Conservation (phyloP, 2,329 filamentous ascomycete genomes). For the Myriosclerotinia duriaeana region DNA sequence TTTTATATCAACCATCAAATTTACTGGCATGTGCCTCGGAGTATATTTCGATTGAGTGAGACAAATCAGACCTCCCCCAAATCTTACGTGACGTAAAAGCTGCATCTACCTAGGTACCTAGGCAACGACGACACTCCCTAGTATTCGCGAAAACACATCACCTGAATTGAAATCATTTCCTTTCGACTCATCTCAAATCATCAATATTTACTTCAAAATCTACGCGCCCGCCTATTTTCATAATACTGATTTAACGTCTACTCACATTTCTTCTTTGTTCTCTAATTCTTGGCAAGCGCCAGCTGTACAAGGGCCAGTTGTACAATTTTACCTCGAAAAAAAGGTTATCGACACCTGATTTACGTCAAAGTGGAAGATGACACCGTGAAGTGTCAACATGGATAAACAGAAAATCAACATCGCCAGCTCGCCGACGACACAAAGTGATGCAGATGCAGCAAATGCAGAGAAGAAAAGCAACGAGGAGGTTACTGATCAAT, state of each 20-base stretch:
- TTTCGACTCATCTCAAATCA: background rate
- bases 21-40: too few relatives aligned
- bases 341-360: background rate
- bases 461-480: background rate
- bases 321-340: background rate
- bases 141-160: background rate
- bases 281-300: background rate
- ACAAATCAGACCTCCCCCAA: background rate
- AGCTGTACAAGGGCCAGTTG: too few relatives aligned
- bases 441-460: constrained; percentile 8
- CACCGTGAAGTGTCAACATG: constrained; percentile 1
- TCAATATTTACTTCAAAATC: background rate
- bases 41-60: background rate
- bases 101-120: background rate
- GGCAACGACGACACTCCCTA: background rate
- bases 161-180: background rate
- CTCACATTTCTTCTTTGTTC: constrained; percentile 8
- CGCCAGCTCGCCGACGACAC: background rate
- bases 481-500: constrained; percentile 14
- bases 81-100: background rate
- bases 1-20: too few relatives aligned
- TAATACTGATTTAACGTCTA: background rate
- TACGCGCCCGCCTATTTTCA: background rate
- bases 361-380: background rate
- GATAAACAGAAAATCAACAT: background rate